Evolutionary conservation across 1,139 yeast species (phyloP).

Genomic region (Zygosaccharomyces sapae): DNA sequence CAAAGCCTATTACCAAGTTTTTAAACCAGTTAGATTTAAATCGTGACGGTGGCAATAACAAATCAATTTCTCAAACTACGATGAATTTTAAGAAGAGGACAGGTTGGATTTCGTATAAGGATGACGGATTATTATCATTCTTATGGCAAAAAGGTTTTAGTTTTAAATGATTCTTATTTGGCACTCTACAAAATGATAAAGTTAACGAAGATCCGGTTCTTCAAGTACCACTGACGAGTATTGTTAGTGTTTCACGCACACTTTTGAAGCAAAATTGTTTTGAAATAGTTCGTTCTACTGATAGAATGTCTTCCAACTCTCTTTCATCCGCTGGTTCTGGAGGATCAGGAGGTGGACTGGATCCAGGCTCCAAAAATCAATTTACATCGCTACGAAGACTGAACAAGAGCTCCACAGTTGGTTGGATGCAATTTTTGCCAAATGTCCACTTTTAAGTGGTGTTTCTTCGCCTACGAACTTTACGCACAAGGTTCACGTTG

Average conservation of each 20-base stretch:
- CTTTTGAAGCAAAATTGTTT: slow-evolving; percentile 69
- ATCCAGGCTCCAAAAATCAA: slow-evolving; percentile 47
- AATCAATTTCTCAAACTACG: slow-evolving; percentile 29
- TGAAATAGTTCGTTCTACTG: slow-evolving; percentile 61
- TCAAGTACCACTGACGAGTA: slow-evolving; percentile 53
- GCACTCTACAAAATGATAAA: slow-evolving; percentile 66
- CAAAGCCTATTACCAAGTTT: slow-evolving; percentile 31
- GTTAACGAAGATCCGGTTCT: slow-evolving; percentile 43
- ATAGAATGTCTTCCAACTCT: slow-evolving; percentile 26
- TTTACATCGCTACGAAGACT: slow-evolving; percentile 70
- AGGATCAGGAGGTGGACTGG: slow-evolving; percentile 14
- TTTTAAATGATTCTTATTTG: slow-evolving; percentile 68
- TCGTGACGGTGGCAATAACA: slow-evolving; percentile 16
- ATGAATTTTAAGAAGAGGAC: slow-evolving; percentile 31
- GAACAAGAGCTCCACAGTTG: slow-evolving; percentile 82
- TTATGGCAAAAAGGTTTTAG: slow-evolving; percentile 88
- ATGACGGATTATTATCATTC: slow-evolving; percentile 81
- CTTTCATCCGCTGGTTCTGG: slow-evolving; percentile 19
- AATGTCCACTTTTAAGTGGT: slow-evolving; percentile 75
- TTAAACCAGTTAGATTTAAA: slow-evolving; percentile 26
- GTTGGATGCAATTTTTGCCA: slow-evolving; percentile 85
- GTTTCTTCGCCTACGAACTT: slow-evolving; percentile 78
- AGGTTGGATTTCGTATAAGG: slow-evolving; percentile 92
- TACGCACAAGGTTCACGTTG: slow-evolving; percentile 66
- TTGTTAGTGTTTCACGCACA: slow-evolving; percentile 55